Percentiles rank a stretch among this genome's conserved stretches.
Evolutionary conservation across 768 basidiomycete genomes (phyloP).

Genomic region (Hortiboletus campestris): DNA sequence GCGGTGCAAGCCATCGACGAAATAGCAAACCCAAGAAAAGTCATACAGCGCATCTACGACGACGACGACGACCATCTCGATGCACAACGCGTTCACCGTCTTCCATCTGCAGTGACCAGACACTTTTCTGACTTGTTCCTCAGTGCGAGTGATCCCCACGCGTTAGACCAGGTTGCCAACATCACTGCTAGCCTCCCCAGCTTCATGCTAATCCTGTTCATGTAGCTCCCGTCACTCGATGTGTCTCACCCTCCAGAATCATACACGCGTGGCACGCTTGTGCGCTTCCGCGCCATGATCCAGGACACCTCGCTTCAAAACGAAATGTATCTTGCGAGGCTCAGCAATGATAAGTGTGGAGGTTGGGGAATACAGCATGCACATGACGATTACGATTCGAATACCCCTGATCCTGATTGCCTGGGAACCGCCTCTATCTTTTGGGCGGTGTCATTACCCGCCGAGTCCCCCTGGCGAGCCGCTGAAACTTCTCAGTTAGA

Average conservation of each 20-base stretch:
- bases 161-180: slow-evolving; percentile 20
- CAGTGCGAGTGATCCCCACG: slow-evolving; percentile 30
- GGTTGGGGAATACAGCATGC: slow-evolving; percentile 69
- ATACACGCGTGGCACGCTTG: slow-evolving; percentile 53
- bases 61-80: slow-evolving; percentile 6
- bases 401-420: slow-evolving; percentile 41
- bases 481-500: slow-evolving; percentile 27
- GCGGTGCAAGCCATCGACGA: slow-evolving; percentile 49
- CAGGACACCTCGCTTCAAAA: slow-evolving; percentile 77
- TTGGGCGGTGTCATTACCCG: slow-evolving; percentile 78
- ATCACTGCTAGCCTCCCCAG: slow-evolving; percentile 2
- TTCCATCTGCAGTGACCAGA: slow-evolving; percentile 42
- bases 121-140: slow-evolving; percentile 49
- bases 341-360: slow-evolving; percentile 45
- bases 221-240: slow-evolving; percentile 59
- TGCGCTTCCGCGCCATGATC: slow-evolving; percentile 74
- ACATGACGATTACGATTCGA: slow-evolving; percentile 13
- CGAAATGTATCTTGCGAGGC: slow-evolving; percentile 65
- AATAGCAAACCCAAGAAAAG: slow-evolving; percentile 46
- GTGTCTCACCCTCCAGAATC: slow-evolving; percentile 46
- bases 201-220: neutral
- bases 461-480: slow-evolving; percentile 58
- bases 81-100: neutral
- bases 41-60: slow-evolving; percentile 50
- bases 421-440: slow-evolving; percentile 62